phyloP scores from a whole-genome alignment of 768 basidiomycete genomes.

The Candolleomyces eurysporus region DNA sequence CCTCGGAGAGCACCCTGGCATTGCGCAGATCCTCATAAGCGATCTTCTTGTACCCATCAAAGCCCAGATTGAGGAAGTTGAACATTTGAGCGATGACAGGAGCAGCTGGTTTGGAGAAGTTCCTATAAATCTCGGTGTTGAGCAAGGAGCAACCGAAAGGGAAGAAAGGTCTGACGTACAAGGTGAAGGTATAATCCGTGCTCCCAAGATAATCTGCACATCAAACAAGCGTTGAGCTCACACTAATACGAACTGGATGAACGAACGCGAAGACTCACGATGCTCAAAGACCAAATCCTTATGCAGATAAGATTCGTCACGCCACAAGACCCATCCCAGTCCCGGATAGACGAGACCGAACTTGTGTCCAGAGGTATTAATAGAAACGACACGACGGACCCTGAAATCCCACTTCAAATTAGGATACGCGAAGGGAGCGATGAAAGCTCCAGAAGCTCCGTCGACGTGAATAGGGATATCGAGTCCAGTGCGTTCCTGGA shows the following conservation, averaged over 20 bases:
- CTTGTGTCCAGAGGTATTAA: slow-evolving; percentile 59
- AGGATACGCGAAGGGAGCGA: slow-evolving; percentile 63
- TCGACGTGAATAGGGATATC: slow-evolving; percentile 69
- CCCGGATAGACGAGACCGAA: slow-evolving; percentile 55
- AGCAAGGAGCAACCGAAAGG: background rate
- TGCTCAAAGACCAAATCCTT: slow-evolving; percentile 67
- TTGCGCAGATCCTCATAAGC: slow-evolving; percentile 51
- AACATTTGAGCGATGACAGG: slow-evolving; percentile 60
- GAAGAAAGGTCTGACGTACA: slow-evolving; percentile 25
- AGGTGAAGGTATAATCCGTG: slow-evolving; percentile 60
- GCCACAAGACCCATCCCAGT: slow-evolving; percentile 64
- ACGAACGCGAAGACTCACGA: slow-evolving; percentile 30
- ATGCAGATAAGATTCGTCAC: slow-evolving; percentile 54
- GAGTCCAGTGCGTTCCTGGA: slow-evolving; percentile 52
- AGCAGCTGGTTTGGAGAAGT: slow-evolving; percentile 58
- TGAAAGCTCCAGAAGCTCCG: slow-evolving; percentile 60
- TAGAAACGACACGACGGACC: slow-evolving; percentile 51
- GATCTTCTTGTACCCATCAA: slow-evolving; percentile 47
- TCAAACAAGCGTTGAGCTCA: background rate
- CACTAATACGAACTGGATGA: slow-evolving; percentile 10
- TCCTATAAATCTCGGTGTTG: slow-evolving; percentile 23
- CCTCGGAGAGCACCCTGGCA: slow-evolving; percentile 53
- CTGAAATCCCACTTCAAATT: slow-evolving; percentile 57
- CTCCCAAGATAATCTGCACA: slow-evolving; percentile 48
- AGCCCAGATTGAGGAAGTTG: slow-evolving; percentile 60